phyloP scores from a whole-genome alignment of 352 stramenopile genomes.

The Pythium coloratum region DNA sequence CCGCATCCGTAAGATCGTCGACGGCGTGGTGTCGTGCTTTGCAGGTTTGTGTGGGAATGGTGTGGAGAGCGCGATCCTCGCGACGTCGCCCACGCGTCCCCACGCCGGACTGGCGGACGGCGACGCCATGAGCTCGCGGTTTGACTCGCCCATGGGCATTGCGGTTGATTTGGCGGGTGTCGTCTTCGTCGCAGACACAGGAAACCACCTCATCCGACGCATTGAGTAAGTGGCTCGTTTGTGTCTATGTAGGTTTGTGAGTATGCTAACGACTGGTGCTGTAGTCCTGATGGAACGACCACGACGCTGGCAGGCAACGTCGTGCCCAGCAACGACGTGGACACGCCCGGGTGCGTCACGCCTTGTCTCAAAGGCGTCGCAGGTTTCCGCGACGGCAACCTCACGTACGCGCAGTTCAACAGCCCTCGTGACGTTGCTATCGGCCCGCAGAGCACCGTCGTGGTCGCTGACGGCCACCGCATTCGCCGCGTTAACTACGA shows the following conservation, averaged over 20 bases:
- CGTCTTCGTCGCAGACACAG: conserved; percentile 95
- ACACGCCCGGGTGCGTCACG: conserved; percentile 83
- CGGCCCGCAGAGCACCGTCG: conserved; percentile 69
- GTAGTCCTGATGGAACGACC: conserved; percentile 48
- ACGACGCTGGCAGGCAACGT: conserved; percentile 69
- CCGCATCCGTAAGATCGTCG: conserved; percentile 69
- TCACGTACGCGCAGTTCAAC: conserved; percentile 90
- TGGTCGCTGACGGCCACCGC: conserved; percentile 90
- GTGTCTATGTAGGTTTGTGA: not conserved
- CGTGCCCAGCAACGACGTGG: conserved; percentile 49
- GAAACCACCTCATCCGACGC: conserved; percentile 93
- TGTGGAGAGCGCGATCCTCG: conserved; percentile 55
- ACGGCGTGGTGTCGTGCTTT: conserved; percentile 82
- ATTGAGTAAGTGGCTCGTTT: conserved; percentile 52
- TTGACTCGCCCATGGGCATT: conserved; percentile 92
- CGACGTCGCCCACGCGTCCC: conserved; percentile 43
- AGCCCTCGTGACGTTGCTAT: conserved; percentile 92
- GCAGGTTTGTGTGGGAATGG: conserved; percentile 85
- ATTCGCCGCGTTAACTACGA: conserved; percentile 86
- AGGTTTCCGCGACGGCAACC: conserved; percentile 85
- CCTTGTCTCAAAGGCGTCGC: conserved; percentile 89
- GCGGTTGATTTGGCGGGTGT: conserved; percentile 70
- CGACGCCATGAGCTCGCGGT: conserved; percentile 64
- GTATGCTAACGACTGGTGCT: not conserved
- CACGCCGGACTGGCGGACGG: conserved; percentile 91